phyloP scores from a whole-genome alignment of 306 rosid genomes.

The Chamaecrista fasciculata region DNA sequence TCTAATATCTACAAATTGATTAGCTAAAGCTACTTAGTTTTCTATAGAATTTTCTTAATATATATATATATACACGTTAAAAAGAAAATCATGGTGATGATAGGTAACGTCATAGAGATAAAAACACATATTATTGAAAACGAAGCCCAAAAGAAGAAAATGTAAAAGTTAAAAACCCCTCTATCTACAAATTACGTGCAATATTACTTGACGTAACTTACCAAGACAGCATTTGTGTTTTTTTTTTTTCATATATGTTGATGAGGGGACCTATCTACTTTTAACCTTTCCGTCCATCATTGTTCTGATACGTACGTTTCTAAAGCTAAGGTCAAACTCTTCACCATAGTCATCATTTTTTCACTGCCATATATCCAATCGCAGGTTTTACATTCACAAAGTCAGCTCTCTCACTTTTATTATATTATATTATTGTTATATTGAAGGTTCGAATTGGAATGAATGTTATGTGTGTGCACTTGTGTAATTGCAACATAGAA shows the following conservation, averaged over 20 bases:
- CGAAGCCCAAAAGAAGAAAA: slow-evolving; percentile 1
- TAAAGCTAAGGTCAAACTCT: slow-evolving; percentile 34
- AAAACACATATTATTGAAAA: not conserved
- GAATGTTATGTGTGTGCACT: no score
- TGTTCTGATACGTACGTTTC: not conserved
- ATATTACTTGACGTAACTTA: slow-evolving; percentile 5
- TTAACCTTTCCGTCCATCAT: slow-evolving; percentile 44
- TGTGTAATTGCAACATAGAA: no score
- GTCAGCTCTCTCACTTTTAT: slow-evolving; percentile 28
- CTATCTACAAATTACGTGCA: not conserved
- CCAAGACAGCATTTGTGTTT: not conserved
- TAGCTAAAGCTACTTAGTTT: no score
- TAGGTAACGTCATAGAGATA: not conserved
- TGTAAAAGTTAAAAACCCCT: not conserved
- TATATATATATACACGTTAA: no score
- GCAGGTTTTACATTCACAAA: slow-evolving; percentile 15
- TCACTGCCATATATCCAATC: not conserved
- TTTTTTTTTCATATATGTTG: slow-evolving; percentile 34
- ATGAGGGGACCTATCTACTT: slow-evolving; percentile 42
- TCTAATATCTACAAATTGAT: no score
- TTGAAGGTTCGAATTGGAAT: no score
- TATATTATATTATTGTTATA: no score
- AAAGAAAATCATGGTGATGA: not conserved
- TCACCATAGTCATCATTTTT: slow-evolving; percentile 6
- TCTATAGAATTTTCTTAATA: no score